These are phyloP conservation scores for Akanthomyces muscarius DNA, from an alignment of 2,329 filamentous ascomycete genomes.

Conservation along the genomic window DNA sequence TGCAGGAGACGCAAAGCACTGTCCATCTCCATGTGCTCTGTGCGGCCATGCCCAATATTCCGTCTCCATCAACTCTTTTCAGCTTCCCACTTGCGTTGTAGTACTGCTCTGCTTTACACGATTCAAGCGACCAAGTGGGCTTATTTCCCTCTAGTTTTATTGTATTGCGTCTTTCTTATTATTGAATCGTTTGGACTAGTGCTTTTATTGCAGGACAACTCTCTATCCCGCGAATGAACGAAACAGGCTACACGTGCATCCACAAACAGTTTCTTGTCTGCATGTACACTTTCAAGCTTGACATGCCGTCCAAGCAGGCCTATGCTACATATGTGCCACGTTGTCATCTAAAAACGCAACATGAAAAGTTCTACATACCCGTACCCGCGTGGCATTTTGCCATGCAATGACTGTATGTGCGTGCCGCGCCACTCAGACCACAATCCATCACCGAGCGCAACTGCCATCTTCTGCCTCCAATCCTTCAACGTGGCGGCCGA, in stretches of 20 bases:
- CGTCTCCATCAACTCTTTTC: background rate
- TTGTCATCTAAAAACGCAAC: background rate
- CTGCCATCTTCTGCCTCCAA: background rate
- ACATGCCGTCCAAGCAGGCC: background rate
- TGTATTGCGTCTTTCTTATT: background rate
- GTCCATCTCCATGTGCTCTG: slow-evolving; percentile 9
- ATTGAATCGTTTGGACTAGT: background rate
- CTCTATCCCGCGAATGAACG: no score
- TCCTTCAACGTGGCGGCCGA: background rate
- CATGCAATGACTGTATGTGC: background rate
- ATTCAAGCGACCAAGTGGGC: background rate
- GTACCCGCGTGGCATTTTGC: background rate
- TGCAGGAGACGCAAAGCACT: background rate
- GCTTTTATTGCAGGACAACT: no score
- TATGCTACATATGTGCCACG: background rate
- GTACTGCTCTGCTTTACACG: background rate
- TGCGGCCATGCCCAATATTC: background rate
- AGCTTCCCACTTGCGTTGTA: background rate
- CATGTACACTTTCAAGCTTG: no score
- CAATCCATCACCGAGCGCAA: background rate
- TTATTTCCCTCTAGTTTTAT: background rate
- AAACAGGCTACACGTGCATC: no score
- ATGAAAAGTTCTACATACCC: background rate
- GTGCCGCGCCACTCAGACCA: background rate
- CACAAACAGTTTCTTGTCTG: no score